phyloP scores from a whole-genome alignment of 176 grass and related monocot species.

The Lolium perenne region DNA sequence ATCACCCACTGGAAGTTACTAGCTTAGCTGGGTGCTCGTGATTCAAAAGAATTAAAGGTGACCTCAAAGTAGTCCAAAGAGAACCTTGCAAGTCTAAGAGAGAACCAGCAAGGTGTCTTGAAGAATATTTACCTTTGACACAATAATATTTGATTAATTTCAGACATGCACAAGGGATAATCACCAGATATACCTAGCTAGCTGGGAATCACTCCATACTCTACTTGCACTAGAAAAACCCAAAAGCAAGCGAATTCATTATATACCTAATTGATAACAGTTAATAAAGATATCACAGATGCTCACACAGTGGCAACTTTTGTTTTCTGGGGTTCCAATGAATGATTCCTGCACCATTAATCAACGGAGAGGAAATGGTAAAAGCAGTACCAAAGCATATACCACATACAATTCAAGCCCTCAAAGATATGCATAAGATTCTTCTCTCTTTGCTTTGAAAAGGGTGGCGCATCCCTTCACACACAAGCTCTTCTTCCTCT shows the following conservation, averaged over 20 bases:
- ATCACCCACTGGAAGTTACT: constrained; percentile 27
- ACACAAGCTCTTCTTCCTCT: constrained; percentile 54
- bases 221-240: constrained; percentile 49
- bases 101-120: constrained; percentile 60
- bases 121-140: constrained; percentile 66
- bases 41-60: constrained; percentile 61
- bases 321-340: constrained; percentile 24
- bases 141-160: constrained; percentile 49
- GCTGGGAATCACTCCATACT: constrained; percentile 47
- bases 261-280: neutral
- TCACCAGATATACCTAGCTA: constrained; percentile 80
- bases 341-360: constrained; percentile 71
- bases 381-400: constrained; percentile 80
- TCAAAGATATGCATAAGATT: constrained; percentile 67
- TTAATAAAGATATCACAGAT: constrained; percentile 49
- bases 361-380: constrained; percentile 63
- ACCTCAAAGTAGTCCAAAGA: constrained; percentile 57
- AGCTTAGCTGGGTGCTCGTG: constrained; percentile 40
- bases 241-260: constrained; percentile 40
- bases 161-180: constrained; percentile 48
- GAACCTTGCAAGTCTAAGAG: constrained; percentile 66
- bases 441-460: constrained; percentile 81
- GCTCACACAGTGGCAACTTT: constrained; percentile 52
- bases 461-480: constrained; percentile 74
- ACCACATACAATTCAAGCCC: constrained; percentile 87